A percentile compares a stretch with the other conserved stretches of the same genome.
Conservation (phyloP, 805 yeast species). For the Torulaspora quercuum region DNA sequence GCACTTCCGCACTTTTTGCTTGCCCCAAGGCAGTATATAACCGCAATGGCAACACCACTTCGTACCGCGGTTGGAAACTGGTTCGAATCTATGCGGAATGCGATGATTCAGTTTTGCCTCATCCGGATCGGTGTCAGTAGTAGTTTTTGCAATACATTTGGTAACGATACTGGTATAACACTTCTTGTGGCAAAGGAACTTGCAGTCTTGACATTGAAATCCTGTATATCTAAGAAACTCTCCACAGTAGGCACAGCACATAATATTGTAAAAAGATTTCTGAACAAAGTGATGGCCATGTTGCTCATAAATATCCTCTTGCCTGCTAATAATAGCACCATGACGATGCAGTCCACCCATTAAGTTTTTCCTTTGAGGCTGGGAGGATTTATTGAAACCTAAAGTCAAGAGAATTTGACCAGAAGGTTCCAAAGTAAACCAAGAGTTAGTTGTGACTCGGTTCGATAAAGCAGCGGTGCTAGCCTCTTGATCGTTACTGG, state of each 20-base stretch:
- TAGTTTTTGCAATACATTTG: slow-evolving; percentile 75
- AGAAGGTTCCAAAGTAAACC: slow-evolving; percentile 92
- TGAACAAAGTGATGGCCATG: slow-evolving; percentile 97
- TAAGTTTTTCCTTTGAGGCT: slow-evolving; percentile 43
- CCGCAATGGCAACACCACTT: slow-evolving; percentile 99
- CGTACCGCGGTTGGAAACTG: slow-evolving; percentile 88
- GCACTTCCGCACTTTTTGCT: slow-evolving; percentile 88
- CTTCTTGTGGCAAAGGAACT: slow-evolving; percentile 73
- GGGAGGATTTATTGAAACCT: slow-evolving; percentile 69
- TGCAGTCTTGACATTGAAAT: slow-evolving; percentile 81
- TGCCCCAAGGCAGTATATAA: slow-evolving; percentile 90
- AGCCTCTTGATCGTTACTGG: slow-evolving; percentile 1
- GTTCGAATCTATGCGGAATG: slow-evolving; percentile 94
- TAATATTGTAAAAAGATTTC: slow-evolving; percentile 90
- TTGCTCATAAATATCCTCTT: slow-evolving; percentile 83
- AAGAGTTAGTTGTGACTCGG: slow-evolving; percentile 56
- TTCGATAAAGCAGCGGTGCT: slow-evolving; percentile 5
- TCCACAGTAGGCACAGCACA: slow-evolving; percentile 97
- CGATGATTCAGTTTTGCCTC: slow-evolving; percentile 87
- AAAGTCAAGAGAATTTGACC: slow-evolving; percentile 81
- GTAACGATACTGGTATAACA: slow-evolving; percentile 79
- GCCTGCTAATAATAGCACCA: slow-evolving; percentile 94
- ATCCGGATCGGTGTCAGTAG: slow-evolving; percentile 64
- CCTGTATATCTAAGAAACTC: slow-evolving; percentile 89
- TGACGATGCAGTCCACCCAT: slow-evolving; percentile 83